Evolutionary conservation across 2,329 filamentous ascomycete species (phyloP).

Genomic region (Chaetomiaceae sp.): DNA sequence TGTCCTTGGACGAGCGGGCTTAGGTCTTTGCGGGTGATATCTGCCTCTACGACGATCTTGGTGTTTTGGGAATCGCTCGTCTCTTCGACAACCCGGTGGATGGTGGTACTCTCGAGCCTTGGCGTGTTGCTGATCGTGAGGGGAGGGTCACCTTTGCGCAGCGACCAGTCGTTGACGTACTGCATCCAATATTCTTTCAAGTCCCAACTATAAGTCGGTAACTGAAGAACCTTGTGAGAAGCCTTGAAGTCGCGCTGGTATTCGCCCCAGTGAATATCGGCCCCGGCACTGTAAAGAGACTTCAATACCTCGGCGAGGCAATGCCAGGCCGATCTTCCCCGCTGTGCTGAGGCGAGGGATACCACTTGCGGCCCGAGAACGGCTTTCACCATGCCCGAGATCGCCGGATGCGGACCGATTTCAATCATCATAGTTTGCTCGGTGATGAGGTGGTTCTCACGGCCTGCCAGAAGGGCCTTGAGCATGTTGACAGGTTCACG

Average conservation of each 20-base stretch:
- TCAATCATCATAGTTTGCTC: conserved; percentile 3
- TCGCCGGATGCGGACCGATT: conserved; percentile 8
- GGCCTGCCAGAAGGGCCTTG: not conserved
- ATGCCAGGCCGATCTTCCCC: not conserved
- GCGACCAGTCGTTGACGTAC: conserved; percentile 64
- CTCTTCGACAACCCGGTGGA: conserved; percentile 61
- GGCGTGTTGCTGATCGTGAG: conserved; percentile 34
- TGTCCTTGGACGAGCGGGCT: conserved; percentile 58
- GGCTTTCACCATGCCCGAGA: not conserved
- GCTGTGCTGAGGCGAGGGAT: not conserved
- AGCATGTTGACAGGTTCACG: not conserved
- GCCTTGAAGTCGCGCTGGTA: conserved; percentile 51
- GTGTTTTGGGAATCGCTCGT: conserved; percentile 56
- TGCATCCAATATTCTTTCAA: conserved; percentile 66
- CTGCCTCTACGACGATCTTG: conserved; percentile 60
- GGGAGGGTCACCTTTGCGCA: conserved; percentile 57
- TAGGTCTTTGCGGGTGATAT: conserved; percentile 60
- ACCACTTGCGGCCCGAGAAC: not conserved
- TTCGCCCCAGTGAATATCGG: conserved; percentile 66
- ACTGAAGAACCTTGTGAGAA: conserved; percentile 47
- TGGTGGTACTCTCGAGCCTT: conserved; percentile 51
- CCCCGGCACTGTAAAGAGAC: conserved; percentile 53
- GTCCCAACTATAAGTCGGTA: conserved; percentile 69
- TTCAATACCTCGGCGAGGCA: not conserved
- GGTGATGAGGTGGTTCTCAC: not conserved